Evolutionary conservation across 164 flowering plant genomes (phyloP), one percentile per base, ranked within the genome.

Genomic region (Cinnamomum chago): DNA sequence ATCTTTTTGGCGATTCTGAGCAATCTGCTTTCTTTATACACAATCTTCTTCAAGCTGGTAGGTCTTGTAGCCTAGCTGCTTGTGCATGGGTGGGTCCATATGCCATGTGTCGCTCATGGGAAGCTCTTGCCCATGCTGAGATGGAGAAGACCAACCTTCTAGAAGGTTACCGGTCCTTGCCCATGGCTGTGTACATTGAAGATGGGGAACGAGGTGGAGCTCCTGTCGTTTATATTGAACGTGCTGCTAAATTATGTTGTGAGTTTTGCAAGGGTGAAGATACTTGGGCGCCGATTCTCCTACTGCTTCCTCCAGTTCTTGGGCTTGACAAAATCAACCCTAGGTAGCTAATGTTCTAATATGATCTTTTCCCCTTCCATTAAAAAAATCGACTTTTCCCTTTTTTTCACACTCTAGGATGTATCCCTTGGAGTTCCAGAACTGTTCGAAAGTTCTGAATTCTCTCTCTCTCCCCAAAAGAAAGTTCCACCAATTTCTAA

Each of bases 81-180:
- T 98, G 99, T 30, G 92, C 97, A 76, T 93, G 99, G 99, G 88
- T 92, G 0, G 98, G 99, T 1, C 99, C 99, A 65, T 95, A 95
- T 90, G 99, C 99, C 71, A 85, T 87, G 85, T 95, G 99, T 73
- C 91, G 98, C 64, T 81, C 99, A 15, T 93, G 96, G 98, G 97
- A 91, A 80, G 81, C 89, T 76, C 89, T 95, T 78, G 84, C 85
- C 33, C 88, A 88, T 71, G 55, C 73, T 28, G 80, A 81, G 81
- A 80, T 77, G 60, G 85, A 86, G 71, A 79, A 76, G 52, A 70
- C 60, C 68, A 75, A 82, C 65, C 55, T 65, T 76, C 87, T 62
- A 18, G 67, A 60, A 14, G 72, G 50, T 47, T 60, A 71, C 58
- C 77, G 72, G 68, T 78, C 86, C 72, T 81, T 92, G 72, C 82